These are phyloP conservation scores for Phytophthora uliginosa DNA, from an alignment of 352 stramenopile species.

Conservation along the genomic window DNA sequence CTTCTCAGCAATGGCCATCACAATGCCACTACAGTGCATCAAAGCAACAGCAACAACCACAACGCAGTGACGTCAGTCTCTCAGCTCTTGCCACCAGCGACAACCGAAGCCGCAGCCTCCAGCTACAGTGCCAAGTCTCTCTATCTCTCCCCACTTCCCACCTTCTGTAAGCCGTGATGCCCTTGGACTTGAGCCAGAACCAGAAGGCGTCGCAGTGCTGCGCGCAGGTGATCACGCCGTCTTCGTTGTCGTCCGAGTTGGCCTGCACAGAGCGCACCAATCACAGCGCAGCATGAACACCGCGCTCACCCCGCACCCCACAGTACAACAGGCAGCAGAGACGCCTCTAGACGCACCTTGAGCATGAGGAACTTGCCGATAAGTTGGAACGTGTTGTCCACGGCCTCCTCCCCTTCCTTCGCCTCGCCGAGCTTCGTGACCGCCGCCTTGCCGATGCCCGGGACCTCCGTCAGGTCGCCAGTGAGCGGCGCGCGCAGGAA, in stretches of 20 bases:
- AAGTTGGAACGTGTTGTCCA: constrained; percentile 99
- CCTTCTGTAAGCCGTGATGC: constrained; percentile 95
- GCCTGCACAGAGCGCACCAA: constrained; percentile 45
- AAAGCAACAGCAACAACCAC: constrained; percentile 15
- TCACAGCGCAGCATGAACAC: constrained; percentile 12
- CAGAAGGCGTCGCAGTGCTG: constrained; percentile 98
- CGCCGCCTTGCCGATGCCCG: constrained; percentile 94
- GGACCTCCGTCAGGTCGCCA: constrained; percentile 95
- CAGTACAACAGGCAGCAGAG: background rate
- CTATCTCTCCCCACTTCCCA: constrained; percentile 12
- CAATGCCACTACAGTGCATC: constrained; percentile 90
- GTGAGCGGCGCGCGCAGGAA: constrained; percentile 94
- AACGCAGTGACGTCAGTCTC: background rate
- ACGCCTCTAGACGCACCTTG: constrained; percentile 55
- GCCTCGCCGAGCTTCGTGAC: constrained; percentile 86
- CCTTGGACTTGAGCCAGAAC: constrained; percentile 97
- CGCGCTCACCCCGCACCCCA: background rate
- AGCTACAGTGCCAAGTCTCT: background rate
- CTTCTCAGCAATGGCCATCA: constrained; percentile 98
- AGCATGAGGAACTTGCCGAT: constrained; percentile 96
- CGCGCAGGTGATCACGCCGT: constrained; percentile 92
- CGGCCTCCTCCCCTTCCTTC: constrained; percentile 83
- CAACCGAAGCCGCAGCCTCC: background rate
- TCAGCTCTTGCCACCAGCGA: background rate
- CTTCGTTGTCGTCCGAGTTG: constrained; percentile 90